Percentiles rank a stretch among this genome's conserved stretches.
phyloP scores from a whole-genome alignment of 1,284 basidiomycete species.

The Ustilago nuda region DNA sequence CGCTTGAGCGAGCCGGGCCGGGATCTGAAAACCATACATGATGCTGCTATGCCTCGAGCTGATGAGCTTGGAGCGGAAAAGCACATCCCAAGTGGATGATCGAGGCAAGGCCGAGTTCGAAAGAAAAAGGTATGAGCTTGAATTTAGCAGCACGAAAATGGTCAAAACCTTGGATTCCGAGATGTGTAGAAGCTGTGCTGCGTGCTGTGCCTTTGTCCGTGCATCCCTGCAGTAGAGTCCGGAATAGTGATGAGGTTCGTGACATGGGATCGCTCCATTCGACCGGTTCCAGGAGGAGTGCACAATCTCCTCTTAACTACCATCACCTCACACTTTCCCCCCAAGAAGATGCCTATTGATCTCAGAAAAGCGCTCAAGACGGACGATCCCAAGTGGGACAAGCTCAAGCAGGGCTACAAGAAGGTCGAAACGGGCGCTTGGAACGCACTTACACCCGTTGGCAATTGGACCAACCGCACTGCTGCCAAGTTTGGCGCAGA shows the following conservation, averaged over 20 bases:
- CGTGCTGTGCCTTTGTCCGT: not conserved
- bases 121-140: not conserved
- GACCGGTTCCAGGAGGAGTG: not conserved
- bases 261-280: not conserved
- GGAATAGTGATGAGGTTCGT: not conserved
- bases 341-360: slow-evolving; percentile 40
- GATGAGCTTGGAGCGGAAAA: not conserved
- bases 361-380: slow-evolving; percentile 46
- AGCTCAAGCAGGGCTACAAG: slow-evolving; percentile 53
- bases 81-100: not conserved
- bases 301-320: not conserved
- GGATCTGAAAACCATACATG: too few species aligned
- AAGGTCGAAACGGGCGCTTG: slow-evolving; percentile 61
- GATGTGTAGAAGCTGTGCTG: slow-evolving; percentile 1
- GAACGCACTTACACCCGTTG: slow-evolving; percentile 54
- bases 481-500: slow-evolving; percentile 60
- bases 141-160: not conserved
- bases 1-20: too few species aligned
- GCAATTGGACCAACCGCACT: slow-evolving; percentile 52
- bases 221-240: not conserved
- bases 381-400: slow-evolving; percentile 52
- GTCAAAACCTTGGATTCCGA: slow-evolving; percentile 1
- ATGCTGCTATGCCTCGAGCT: too few species aligned
- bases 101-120: not conserved
- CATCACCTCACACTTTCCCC: not conserved